A percentile compares a stretch with the other conserved stretches of the same genome.
Conservation (phyloP, 805 yeast genomes). For the Saccharomycopsis babjevae region DNA sequence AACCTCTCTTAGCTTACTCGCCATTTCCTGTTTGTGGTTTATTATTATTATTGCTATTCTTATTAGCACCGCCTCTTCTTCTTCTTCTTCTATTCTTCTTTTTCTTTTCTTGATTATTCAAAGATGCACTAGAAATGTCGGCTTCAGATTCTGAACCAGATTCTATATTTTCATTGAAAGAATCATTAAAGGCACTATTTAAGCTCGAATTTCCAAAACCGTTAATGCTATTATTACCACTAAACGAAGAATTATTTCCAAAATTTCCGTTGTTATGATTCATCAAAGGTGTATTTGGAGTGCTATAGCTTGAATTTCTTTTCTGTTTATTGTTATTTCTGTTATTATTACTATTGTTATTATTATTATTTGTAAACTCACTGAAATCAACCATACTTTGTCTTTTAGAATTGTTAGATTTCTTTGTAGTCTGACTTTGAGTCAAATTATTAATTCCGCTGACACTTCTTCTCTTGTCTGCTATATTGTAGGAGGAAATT, state of each 20-base stretch:
- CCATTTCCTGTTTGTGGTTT: not conserved
- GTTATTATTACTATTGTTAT: not conserved
- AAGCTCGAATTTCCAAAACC: not conserved
- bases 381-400: constrained; percentile 14
- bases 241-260: not conserved
- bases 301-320: not conserved
- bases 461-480: constrained; percentile 5
- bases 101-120: constrained; percentile 8
- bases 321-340: not conserved
- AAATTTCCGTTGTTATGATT: constrained; percentile 2
- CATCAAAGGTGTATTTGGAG: not conserved
- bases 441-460: not conserved
- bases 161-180: not conserved
- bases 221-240: not conserved
- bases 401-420: constrained; percentile 8
- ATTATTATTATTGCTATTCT: not conserved
- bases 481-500: constrained; percentile 6
- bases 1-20: no score
- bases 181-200: not conserved
- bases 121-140: not conserved
- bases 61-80: constrained; percentile 11
- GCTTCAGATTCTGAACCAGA: not conserved
- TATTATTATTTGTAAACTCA: constrained; percentile 13
- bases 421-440: not conserved
- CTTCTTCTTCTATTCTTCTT: constrained; percentile 15